Base-by-base conservation (phyloP, 139 green algal genomes). In the Coelastrella sp. region DNA sequence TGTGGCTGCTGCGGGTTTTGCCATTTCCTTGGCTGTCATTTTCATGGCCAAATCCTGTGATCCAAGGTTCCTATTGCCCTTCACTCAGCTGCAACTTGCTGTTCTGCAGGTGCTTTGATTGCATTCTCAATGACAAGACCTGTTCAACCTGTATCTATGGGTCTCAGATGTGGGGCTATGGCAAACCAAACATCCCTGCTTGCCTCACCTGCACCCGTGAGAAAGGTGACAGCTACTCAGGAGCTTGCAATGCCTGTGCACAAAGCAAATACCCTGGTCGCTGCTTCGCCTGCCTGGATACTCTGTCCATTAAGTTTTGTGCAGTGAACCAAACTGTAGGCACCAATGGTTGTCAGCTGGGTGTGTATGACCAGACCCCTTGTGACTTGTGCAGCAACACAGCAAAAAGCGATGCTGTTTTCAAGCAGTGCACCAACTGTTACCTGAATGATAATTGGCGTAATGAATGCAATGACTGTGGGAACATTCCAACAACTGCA, bases 241-340 rank as follows among this genome's bases (percentile, higher is more conserved):
- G 75, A 13, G 75, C 34, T 17, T 82, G 75, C 50, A 82, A 82
- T 25, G 75, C 75, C 21, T 82, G 75, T 32, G 51, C 75, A 8
- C 75, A 82, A 37, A 82, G 75, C 51, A 62, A 51, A 4, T 19
- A 62, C 9, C 75, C 75, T 0, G 75, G 45, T 3, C 75, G 51
- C 35, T 82, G 75, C 75, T 69, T 82, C 15, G 21, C 51, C 9
- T 82, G 75, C 51, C 13, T 82, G 51, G 75, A 82, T 35, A 82
- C 50, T 0, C 21, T 40, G 34, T 51, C 75, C 6, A 23, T 82
- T 2, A 53, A 69, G 35, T 40, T 57, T 11, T 82, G 75, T n/a
- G 41, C n/a, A 30, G 45, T 19, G n/a, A 51, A 30, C 2, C 34
- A 51, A 32, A 40, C 27, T 7, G 30, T 32, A 9, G 35, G 75